Percentiles rank a stretch among this genome's conserved stretches.
Evolutionary conservation across 78 protist genomes (phyloP).

Genomic region (Paratrimastix pyriformis): DNA sequence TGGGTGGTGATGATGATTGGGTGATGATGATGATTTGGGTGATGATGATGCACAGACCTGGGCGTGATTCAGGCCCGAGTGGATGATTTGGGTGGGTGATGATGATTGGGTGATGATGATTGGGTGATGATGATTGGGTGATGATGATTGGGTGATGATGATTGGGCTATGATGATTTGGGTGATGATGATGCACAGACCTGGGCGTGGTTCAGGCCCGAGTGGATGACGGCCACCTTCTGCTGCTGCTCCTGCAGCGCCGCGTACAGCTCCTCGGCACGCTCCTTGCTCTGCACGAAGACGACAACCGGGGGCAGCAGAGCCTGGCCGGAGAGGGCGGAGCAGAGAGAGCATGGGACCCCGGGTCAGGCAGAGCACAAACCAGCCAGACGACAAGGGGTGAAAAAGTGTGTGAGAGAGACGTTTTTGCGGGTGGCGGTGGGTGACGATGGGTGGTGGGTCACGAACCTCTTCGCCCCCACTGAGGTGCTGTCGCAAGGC

Average conservation of each 20-base stretch:
- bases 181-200: neutral
- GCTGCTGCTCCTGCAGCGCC: slow-evolving; percentile 55
- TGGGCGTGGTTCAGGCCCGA: neutral
- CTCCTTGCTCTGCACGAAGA: slow-evolving; percentile 83
- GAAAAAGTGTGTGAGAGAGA: too few relatives aligned
- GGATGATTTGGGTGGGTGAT: slow-evolving; percentile 60
- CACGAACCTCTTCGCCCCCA: slow-evolving; percentile 3
- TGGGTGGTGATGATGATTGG: too few relatives aligned
- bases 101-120: neutral
- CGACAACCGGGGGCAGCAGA: slow-evolving; percentile 76
- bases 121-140: neutral
- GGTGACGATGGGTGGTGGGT: too few relatives aligned
- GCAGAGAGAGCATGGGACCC: too few relatives aligned
- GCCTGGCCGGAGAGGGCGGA: too few relatives aligned
- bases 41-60: too few relatives aligned
- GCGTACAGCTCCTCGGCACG: slow-evolving; percentile 70
- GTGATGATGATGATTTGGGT: too few relatives aligned
- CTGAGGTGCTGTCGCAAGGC: slow-evolving; percentile 69
- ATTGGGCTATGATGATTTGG: too few relatives aligned
- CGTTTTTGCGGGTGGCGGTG: too few relatives aligned
- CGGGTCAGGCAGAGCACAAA: too few relatives aligned
- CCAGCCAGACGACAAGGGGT: too few relatives aligned
- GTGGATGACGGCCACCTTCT: slow-evolving; percentile 39
- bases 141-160: neutral
- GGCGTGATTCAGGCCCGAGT: slow-evolving; percentile 45